Base-by-base conservation (phyloP, 441 rosid species). In the Pelargonium myrrhifolium region DNA sequence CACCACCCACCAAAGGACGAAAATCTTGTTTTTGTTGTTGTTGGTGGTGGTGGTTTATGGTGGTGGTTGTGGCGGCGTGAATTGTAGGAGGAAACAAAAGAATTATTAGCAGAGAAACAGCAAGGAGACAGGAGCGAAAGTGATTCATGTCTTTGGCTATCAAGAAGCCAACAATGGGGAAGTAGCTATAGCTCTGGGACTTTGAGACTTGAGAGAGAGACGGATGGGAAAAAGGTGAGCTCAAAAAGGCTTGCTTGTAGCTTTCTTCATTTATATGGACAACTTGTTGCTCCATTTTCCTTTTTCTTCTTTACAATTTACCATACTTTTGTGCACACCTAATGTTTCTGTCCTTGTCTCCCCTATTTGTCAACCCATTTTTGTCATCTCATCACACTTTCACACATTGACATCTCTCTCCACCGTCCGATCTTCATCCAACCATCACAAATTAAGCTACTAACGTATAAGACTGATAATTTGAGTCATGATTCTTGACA, bases 261-360 rank as follows among this genome's bases (percentile, higher is more conserved):
- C 60, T 55, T 55, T 17, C 26, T 55, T 55, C 11, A 6, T 55
- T 55, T 55, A 55, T 55, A 55, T 55, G 60, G 60, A 55, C 60
- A 20, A 55, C 22, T 20, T 55, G 12, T 35, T 35, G 26, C 20
- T 10, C 60, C 2, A 55, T 53, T 53, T 18, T 17, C 6, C 2
- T 9, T n/a, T 51, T 51, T 14, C 15, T 9, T n/a, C n/a, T n/a
- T n/a, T n/a, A n/a, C n/a, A n/a, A n/a, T 35, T 35, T 35, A 35
- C 39, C 6, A 35, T 35, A 6, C 5, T 35, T 35, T 5, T 35
- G 39, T 35, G 39, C 39, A 35, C 39, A 35, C 39, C 39, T 35
- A 35, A 35, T 35, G 39, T 35, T 35, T 35, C 39, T 35, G 39
- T 35, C 39, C 39, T 31, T 35, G 39, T 35, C n/a, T n/a, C n/a